Evolutionary conservation across 2,329 filamentous ascomycete genomes (phyloP).

Genomic region (Tolypocladium tundrense): DNA sequence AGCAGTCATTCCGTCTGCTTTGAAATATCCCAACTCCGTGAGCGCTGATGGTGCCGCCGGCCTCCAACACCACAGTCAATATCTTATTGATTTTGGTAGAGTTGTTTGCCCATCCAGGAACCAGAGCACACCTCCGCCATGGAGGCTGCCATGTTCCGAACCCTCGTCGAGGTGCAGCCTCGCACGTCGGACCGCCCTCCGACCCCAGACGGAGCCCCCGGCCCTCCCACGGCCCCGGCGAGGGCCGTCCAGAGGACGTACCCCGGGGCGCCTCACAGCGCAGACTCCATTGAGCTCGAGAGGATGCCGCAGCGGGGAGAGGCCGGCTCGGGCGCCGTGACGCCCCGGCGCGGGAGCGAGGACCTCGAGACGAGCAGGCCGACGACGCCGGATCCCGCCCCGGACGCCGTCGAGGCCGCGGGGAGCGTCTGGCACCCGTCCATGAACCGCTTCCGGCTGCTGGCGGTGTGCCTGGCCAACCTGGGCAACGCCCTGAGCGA

Average conservation of each 20-base stretch:
- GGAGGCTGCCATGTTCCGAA: conserved; percentile 22
- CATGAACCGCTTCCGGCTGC: conserved; percentile 62
- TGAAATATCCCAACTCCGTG: background rate
- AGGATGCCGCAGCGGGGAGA: conserved; percentile 7
- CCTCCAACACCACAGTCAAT: too few relatives aligned
- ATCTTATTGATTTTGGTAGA: background rate
- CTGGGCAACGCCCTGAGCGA: conserved; percentile 66
- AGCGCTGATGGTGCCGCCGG: too few relatives aligned
- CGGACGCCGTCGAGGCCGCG: conserved; percentile 32
- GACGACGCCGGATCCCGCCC: conserved; percentile 26
- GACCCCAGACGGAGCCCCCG: conserved; percentile 9
- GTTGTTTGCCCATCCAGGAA: background rate
- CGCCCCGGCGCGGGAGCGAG: conserved; percentile 6
- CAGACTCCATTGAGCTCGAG: conserved; percentile 18
- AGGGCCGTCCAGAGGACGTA: conserved; percentile 28
- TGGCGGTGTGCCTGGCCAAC: conserved; percentile 53
- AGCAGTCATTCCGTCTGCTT: background rate
- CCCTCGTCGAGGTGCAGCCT: conserved; percentile 22
- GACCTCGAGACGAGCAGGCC: conserved; percentile 46
- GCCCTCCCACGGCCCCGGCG: conserved; percentile 18
- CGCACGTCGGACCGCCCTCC: conserved; percentile 5
- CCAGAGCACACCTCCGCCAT: conserved; percentile 10
- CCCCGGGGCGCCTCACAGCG: conserved; percentile 24
- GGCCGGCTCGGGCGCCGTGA: conserved; percentile 3
- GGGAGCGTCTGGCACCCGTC: conserved; percentile 49